Evolutionary conservation across 441 rosid species (phyloP), one percentile per base, ranked within the genome.

Genomic region (Jatropha multifida): DNA sequence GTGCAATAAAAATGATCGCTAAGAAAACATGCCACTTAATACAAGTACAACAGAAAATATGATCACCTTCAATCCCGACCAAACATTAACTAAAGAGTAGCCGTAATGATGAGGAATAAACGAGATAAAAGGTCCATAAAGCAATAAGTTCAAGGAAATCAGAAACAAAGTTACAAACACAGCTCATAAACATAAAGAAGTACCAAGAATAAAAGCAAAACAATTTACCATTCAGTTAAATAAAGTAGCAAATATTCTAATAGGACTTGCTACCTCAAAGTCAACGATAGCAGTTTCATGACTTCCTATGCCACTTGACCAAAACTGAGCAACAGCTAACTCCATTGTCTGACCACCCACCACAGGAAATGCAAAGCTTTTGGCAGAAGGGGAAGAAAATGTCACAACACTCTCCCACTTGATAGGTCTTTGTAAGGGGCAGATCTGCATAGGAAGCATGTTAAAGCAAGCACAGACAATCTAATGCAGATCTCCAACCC

Each of bases 261-360:
- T 17, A 46, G 26, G 69, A 52, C 66, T 67, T 58, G 77, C 65
- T 89, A 96, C 99, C 98, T 96, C 96, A 88, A 96, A 94, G 82
- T 96, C 98, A 66, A 93, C 95, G 62, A 77, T 38, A 71, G 99
- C 81, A 49, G 84, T 84, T 84, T 94, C 97, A 76, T 85, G 88
- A 87, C 98, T 96, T 80, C 97, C 99, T 71, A 93, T 84, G 81
- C 99, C 99, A 82, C 99, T 96, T 69, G 98, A 90, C 98, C 99
- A 94, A 84, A 91, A 96, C 81, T 94, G 99, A 81, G 99, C 97
- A 79, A 96, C 76, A 74, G 90, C 92, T 77, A 96, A 86, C 83
- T 96, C 99, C 97, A 93, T 90, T 56, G 98, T 94, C 84, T 85
- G 94, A 76, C 99, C 98, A 84, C 93, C 86, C 75, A 89, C 88